Conservation (phyloP, 805 yeast genomes). For the Blastobotrys attinorum region DNA sequence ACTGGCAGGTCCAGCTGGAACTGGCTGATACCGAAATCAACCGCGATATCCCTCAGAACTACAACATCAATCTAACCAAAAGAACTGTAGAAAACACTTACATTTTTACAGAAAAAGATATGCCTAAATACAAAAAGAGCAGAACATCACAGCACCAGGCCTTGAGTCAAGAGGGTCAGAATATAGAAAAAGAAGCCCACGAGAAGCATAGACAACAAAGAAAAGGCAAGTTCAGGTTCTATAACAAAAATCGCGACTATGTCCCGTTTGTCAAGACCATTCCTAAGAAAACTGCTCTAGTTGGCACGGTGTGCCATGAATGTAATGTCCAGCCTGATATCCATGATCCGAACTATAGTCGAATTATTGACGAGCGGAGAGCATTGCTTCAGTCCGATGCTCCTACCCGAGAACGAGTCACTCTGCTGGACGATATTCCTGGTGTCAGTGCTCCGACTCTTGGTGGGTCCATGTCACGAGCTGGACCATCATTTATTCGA, state of each 20-base stretch:
- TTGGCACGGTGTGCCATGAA: conserved; percentile 88
- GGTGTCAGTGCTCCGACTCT: conserved; percentile 85
- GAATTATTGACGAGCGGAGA: conserved; percentile 52
- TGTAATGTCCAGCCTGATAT: conserved; percentile 80
- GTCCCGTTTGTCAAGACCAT: conserved; percentile 83
- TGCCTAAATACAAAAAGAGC: conserved; percentile 37
- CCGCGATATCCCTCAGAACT: conserved; percentile 68
- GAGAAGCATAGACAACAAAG: background rate
- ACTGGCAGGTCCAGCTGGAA: conserved; percentile 29
- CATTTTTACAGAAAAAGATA: conserved; percentile 80
- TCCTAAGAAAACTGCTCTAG: conserved; percentile 77
- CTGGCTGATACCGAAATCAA: conserved; percentile 34
- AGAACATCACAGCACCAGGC: conserved; percentile 1
- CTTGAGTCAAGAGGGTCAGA: background rate
- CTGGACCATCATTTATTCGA: conserved; percentile 56
- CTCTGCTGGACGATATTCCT: conserved; percentile 68
- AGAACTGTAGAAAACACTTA: conserved; percentile 77
- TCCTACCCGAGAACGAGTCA: conserved; percentile 52
- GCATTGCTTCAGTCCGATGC: conserved; percentile 33
- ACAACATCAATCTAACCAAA: conserved; percentile 71
- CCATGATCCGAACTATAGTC: conserved; percentile 59
- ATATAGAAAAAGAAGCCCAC: background rate
- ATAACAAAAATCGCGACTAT: conserved; percentile 20
- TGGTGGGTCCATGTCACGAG: conserved; percentile 69
- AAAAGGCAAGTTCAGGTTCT: background rate